phyloP scores from a whole-genome alignment of 192 early-diverging fungal genomes.

The Coemansia sp. region DNA sequence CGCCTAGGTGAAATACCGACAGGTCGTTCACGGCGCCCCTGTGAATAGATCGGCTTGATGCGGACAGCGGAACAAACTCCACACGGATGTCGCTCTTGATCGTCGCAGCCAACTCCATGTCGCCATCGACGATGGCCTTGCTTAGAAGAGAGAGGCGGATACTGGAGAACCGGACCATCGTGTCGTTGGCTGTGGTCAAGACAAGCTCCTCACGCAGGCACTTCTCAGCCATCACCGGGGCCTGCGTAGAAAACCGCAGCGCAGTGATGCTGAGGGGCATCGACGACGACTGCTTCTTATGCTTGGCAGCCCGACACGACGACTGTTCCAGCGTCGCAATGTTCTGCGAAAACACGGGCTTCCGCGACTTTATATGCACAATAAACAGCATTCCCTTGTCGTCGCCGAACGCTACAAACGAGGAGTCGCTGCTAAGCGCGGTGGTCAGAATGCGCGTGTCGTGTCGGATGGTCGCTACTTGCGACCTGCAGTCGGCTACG shows the following conservation, averaged over 20 bases:
- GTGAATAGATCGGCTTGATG: constrained; percentile 10
- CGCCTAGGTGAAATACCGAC: constrained; percentile 16
- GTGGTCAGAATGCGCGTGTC: constrained; percentile 15
- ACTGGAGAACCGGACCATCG: constrained; percentile 33
- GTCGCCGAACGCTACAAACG: constrained; percentile 53
- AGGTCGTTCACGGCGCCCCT: constrained; percentile 16
- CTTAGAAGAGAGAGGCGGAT: constrained; percentile 24
- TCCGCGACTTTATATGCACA: constrained; percentile 36
- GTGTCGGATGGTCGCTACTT: constrained; percentile 39
- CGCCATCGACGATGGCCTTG: constrained; percentile 26
- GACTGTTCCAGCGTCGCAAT: background rate
- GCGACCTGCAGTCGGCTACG: constrained; percentile 14
- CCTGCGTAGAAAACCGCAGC: constrained; percentile 19
- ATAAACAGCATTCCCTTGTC: constrained; percentile 35
- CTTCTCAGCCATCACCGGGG: background rate
- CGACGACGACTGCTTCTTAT: background rate
- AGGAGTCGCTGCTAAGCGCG: constrained; percentile 32
- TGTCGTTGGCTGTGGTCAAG: constrained; percentile 14
- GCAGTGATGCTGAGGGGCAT: constrained; percentile 8
- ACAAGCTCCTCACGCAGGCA: constrained; percentile 32
- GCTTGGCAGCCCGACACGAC: background rate
- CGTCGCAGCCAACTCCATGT: constrained; percentile 26
- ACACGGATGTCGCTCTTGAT: constrained; percentile 27
- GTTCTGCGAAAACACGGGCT: constrained; percentile 31
- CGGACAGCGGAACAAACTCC: constrained; percentile 17